Evolutionary conservation across 2,329 filamentous ascomycete species (phyloP).

Genomic region (Penicillium thymicola): DNA sequence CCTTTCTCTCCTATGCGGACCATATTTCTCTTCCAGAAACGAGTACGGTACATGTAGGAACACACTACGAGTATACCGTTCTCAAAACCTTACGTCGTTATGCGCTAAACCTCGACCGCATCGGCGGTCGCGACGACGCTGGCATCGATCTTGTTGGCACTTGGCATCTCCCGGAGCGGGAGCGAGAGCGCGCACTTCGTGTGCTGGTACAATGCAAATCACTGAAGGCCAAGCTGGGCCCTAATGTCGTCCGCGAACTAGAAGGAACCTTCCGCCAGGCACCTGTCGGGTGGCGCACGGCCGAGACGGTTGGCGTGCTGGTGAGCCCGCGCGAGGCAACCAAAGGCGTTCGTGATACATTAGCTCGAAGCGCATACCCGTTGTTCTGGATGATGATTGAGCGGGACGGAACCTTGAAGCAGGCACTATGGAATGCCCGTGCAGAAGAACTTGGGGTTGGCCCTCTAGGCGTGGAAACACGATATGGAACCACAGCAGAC

Average conservation of each 20-base stretch:
- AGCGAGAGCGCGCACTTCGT: slow-evolving; percentile 33
- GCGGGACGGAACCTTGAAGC: slow-evolving; percentile 36
- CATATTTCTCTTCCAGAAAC: slow-evolving; percentile 35
- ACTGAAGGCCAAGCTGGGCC: slow-evolving; percentile 41
- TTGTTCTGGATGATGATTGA: slow-evolving; percentile 61
- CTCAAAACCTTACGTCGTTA: slow-evolving; percentile 38
- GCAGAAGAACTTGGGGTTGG: slow-evolving; percentile 40
- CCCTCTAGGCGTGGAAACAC: slow-evolving; percentile 38
- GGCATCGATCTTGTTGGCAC: slow-evolving; percentile 48
- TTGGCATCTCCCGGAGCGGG: slow-evolving; percentile 42
- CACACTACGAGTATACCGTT: slow-evolving; percentile 48
- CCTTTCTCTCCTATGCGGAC: slow-evolving; percentile 42
- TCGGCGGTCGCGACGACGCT: slow-evolving; percentile 46
- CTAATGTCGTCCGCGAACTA: slow-evolving; percentile 46
- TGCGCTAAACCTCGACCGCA: slow-evolving; percentile 41
- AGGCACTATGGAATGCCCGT: slow-evolving; percentile 46
- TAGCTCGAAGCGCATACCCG: slow-evolving; percentile 65
- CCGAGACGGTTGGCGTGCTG: slow-evolving; percentile 66
- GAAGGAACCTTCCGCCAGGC: slow-evolving; percentile 70
- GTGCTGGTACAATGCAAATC: slow-evolving; percentile 49
- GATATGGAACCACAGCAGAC: slow-evolving; percentile 25
- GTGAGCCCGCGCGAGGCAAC: slow-evolving; percentile 69
- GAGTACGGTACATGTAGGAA: slow-evolving; percentile 45
- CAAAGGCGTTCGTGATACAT: slow-evolving; percentile 70
- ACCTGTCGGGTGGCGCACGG: slow-evolving; percentile 67